Evolutionary conservation across 345 rosid genomes (phyloP).

Genomic region (Aquilaria sinensis): DNA sequence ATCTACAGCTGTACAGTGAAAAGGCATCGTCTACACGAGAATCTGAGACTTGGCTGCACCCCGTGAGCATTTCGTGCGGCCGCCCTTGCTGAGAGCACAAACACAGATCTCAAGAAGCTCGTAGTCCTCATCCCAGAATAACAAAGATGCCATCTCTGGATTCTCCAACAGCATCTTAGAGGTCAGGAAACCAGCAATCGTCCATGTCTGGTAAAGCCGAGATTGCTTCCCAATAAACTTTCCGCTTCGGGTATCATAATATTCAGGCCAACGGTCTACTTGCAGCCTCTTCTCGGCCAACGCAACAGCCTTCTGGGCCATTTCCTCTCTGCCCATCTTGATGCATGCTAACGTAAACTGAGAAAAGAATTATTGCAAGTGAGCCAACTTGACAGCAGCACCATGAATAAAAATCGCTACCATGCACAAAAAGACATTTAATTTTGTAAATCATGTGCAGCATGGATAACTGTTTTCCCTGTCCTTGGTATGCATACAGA

Average conservation of each 20-base stretch:
- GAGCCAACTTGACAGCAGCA: too few species aligned
- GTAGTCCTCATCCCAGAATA: constrained; percentile 93
- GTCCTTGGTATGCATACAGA: too few species aligned
- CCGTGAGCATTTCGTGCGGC: constrained; percentile 87
- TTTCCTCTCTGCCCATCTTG: constrained; percentile 75
- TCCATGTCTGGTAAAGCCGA: constrained; percentile 89
- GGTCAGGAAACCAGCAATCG: constrained; percentile 81
- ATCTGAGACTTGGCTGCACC: constrained; percentile 89
- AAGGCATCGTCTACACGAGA: constrained; percentile 42
- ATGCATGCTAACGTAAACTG: constrained; percentile 98
- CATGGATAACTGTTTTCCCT: too few species aligned
- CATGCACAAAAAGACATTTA: not conserved
- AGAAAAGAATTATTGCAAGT: not conserved
- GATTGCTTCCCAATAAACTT: constrained; percentile 91
- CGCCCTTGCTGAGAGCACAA: constrained; percentile 73
- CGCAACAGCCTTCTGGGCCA: constrained; percentile 77
- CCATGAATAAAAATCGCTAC: too few species aligned
- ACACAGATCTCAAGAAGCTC: constrained; percentile 86
- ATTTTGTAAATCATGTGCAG: too few species aligned
- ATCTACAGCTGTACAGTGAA: constrained; percentile 27
- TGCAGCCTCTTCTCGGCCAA: constrained; percentile 76
- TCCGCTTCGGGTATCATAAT: constrained; percentile 82
- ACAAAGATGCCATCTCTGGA: constrained; percentile 68
- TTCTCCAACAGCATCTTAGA: constrained; percentile 75
- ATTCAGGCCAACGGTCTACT: constrained; percentile 86